Evolutionary conservation across 2,329 filamentous ascomycete genomes (phyloP).

Genomic region (Claviceps arundinis): DNA sequence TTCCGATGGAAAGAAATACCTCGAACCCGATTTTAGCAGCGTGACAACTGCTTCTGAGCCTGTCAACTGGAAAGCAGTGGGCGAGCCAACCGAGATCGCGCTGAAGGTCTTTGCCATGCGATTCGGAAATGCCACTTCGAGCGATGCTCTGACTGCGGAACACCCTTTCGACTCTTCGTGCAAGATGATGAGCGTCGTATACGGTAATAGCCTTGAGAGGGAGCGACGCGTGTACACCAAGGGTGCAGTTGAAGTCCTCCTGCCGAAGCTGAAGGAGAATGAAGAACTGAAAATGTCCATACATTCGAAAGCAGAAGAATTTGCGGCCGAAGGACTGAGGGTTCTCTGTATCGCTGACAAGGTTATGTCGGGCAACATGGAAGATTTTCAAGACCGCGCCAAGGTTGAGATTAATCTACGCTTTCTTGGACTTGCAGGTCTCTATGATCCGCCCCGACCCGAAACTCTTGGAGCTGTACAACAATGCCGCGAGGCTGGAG

Average conservation of each 20-base stretch:
- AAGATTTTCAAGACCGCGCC: slow-evolving; percentile 33
- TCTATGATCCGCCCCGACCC: slow-evolving; percentile 58
- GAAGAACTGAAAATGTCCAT: slow-evolving; percentile 34
- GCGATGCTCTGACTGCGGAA: slow-evolving; percentile 42
- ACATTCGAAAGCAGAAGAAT: slow-evolving; percentile 35
- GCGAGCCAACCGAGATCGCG: slow-evolving; percentile 61
- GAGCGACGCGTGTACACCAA: slow-evolving; percentile 38
- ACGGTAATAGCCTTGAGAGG: slow-evolving; percentile 24
- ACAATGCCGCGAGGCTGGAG: slow-evolving; percentile 46
- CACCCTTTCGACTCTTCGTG: slow-evolving; percentile 61
- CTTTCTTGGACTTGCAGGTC: slow-evolving; percentile 57
- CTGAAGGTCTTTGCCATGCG: slow-evolving; percentile 61
- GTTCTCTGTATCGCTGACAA: slow-evolving; percentile 53
- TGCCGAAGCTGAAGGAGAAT: slow-evolving; percentile 36
- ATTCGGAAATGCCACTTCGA: slow-evolving; percentile 39
- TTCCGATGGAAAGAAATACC: slow-evolving; percentile 32
- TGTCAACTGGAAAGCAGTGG: slow-evolving; percentile 43
- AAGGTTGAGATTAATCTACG: slow-evolving; percentile 42
- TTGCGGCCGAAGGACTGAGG: slow-evolving; percentile 52
- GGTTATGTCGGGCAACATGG: slow-evolving; percentile 21
- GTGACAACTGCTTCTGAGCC: slow-evolving; percentile 30
- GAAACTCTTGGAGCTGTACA: slow-evolving; percentile 51
- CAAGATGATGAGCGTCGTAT: slow-evolving; percentile 65
- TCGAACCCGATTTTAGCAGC: slow-evolving; percentile 33
- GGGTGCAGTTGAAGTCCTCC: slow-evolving; percentile 43